Percentiles rank a stretch among this genome's conserved stretches.
Evolutionary conservation across 2,329 filamentous ascomycete genomes (phyloP).

Genomic region (Stagonosporopsis cucurbitacearum): DNA sequence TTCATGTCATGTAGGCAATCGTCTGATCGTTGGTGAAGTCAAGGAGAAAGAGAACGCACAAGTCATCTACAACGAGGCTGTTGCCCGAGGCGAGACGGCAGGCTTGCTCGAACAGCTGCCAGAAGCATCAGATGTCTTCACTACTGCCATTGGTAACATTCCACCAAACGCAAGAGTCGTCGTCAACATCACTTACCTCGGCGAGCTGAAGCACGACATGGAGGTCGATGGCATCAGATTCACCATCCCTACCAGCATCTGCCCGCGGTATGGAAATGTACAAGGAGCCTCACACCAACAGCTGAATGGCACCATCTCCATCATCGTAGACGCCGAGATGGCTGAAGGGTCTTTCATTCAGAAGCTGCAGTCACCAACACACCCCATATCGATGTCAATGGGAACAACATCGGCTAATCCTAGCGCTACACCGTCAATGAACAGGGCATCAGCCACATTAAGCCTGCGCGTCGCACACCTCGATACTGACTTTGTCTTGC

Average conservation of each 20-base stretch:
- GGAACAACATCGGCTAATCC: constrained; percentile 61
- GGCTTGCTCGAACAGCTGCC: constrained; percentile 69
- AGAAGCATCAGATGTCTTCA: constrained; percentile 70
- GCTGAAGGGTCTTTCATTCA: constrained; percentile 63
- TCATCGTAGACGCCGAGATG: constrained; percentile 67
- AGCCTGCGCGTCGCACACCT: constrained; percentile 61
- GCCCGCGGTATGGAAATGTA: constrained; percentile 66
- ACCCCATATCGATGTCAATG: constrained; percentile 70
- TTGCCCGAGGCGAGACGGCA: constrained; percentile 65
- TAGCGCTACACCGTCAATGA: constrained; percentile 59
- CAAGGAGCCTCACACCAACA: constrained; percentile 8
- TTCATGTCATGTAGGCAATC: constrained; percentile 66
- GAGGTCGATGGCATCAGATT: constrained; percentile 71
- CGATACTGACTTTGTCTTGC: constrained; percentile 70
- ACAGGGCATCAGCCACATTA: constrained; percentile 68
- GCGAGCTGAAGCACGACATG: constrained; percentile 75
- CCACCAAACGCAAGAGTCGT: constrained; percentile 62
- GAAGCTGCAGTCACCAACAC: constrained; percentile 69
- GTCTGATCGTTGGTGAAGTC: constrained; percentile 68
- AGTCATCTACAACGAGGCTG: constrained; percentile 65
- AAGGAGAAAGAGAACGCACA: constrained; percentile 70
- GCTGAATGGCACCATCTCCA: constrained; percentile 55
- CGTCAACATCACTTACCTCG: constrained; percentile 70
- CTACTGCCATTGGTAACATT: constrained; percentile 71
- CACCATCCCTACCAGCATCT: constrained; percentile 71